Percentiles rank a stretch among this genome's conserved stretches.
These are phyloP conservation scores for Populus tomentosa DNA, from an alignment of 441 rosid species.

Conservation along the genomic window DNA sequence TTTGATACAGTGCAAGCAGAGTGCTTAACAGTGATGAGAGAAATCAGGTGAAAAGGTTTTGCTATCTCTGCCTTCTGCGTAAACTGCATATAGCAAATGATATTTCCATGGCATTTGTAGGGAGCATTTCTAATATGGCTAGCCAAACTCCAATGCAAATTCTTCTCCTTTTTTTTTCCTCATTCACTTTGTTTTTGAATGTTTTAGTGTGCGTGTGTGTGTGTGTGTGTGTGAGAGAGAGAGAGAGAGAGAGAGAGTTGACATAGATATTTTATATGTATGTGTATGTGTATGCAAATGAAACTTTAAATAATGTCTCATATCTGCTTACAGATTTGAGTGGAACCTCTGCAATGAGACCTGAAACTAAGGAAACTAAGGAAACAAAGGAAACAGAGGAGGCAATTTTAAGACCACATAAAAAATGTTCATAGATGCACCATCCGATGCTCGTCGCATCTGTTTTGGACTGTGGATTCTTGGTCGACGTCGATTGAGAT, in stretches of 20 bases:
- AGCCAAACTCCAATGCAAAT: background rate
- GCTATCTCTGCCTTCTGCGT: constrained; percentile 1
- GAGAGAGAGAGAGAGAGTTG: background rate
- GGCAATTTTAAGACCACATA: constrained; percentile 21
- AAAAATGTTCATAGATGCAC: background rate
- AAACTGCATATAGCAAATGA: constrained; percentile 26
- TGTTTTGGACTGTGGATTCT: background rate
- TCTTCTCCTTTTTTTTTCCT: background rate
- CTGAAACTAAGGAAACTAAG: background rate
- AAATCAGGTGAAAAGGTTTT: constrained; percentile 16
- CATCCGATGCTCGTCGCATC: background rate
- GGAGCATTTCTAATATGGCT: background rate
- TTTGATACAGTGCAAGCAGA: background rate
- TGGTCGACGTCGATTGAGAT: background rate
- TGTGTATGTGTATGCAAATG: constrained; percentile 4
- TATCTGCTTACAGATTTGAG: constrained; percentile 3
- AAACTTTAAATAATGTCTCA: constrained; percentile 12
- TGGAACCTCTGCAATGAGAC: constrained; percentile 16
- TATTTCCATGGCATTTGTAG: constrained; percentile 26
- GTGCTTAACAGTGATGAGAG: background rate
- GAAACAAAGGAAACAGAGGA: constrained; percentile 13
- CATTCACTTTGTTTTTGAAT: background rate
- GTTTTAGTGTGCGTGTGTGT: background rate
- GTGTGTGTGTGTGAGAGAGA: background rate
- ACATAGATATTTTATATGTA: background rate